Percentiles rank a stretch among this genome's conserved stretches.
Evolutionary conservation across 1,139 yeast genomes (phyloP).

Genomic region (Williopsis jadinii): DNA sequence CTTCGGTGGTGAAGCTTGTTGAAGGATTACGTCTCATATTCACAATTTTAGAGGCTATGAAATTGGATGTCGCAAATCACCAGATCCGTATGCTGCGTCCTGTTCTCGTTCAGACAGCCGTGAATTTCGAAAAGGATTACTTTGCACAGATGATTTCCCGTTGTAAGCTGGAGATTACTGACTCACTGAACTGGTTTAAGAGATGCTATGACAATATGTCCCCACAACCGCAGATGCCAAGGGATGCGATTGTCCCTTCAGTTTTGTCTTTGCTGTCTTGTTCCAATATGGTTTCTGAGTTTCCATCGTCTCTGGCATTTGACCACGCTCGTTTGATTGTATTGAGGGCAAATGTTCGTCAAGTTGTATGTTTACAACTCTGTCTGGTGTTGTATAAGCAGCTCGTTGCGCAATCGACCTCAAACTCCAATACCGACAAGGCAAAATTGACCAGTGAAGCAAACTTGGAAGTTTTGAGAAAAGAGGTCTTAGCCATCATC

Average conservation of each 20-base stretch:
- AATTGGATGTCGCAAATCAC: slow-evolving; percentile 90
- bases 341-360: slow-evolving; percentile 79
- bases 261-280: slow-evolving; percentile 63
- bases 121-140: slow-evolving; percentile 87
- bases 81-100: slow-evolving; percentile 85
- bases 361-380: slow-evolving; percentile 72
- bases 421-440: slow-evolving; percentile 5
- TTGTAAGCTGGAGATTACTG: slow-evolving; percentile 58
- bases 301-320: slow-evolving; percentile 81
- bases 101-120: slow-evolving; percentile 78
- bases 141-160: slow-evolving; percentile 64
- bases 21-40: slow-evolving; percentile 76
- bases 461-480: slow-evolving; percentile 32
- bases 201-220: slow-evolving; percentile 14
- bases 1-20: slow-evolving; percentile 51
- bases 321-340: slow-evolving; percentile 77
- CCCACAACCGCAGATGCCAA: slow-evolving; percentile 21
- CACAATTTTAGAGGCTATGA: slow-evolving; percentile 91
- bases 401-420: slow-evolving; percentile 37
- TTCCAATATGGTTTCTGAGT: slow-evolving; percentile 74
- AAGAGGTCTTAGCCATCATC: slow-evolving; percentile 70
- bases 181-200: slow-evolving; percentile 68
- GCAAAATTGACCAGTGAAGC: slow-evolving; percentile 22
- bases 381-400: slow-evolving; percentile 71
- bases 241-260: slow-evolving; percentile 38